phyloP scores from a whole-genome alignment of 306 rosid species.

The Alnus glutinosa region DNA sequence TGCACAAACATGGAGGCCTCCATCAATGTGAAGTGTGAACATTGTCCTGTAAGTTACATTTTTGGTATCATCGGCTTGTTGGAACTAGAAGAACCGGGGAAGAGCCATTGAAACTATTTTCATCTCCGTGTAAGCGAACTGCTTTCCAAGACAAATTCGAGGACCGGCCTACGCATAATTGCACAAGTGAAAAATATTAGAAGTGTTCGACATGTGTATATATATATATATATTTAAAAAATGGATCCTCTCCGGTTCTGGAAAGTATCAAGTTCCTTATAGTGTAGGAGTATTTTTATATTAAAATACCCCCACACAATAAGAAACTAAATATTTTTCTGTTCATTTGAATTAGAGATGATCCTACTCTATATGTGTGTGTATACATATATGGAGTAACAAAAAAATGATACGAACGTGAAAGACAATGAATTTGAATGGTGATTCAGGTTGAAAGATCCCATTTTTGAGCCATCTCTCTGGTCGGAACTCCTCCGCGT shows the following conservation, averaged over 20 bases:
- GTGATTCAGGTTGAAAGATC: constrained; percentile 58
- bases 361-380: too few relatives aligned
- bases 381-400: background rate
- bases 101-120: constrained; percentile 62
- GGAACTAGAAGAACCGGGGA: constrained; percentile 58
- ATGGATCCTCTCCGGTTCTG: too few relatives aligned
- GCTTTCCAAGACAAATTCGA: constrained; percentile 70
- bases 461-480: constrained; percentile 77
- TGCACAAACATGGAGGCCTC: constrained; percentile 60
- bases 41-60: constrained; percentile 55
- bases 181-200: background rate
- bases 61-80: constrained; percentile 43
- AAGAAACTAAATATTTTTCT: too few relatives aligned
- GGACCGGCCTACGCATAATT: constrained; percentile 64
- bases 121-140: constrained; percentile 80
- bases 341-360: too few relatives aligned
- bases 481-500: constrained; percentile 58
- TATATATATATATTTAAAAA: background rate
- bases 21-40: constrained; percentile 79
- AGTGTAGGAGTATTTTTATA: too few relatives aligned
- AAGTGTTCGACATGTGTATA: background rate
- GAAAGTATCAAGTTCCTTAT: too few relatives aligned
- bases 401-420: constrained; percentile 50
- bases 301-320: too few relatives aligned
- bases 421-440: constrained; percentile 78